Evolutionary conservation across 805 yeast genomes (phyloP), one percentile per base, ranked within the genome.

Genomic region (Candida wancherniae): DNA sequence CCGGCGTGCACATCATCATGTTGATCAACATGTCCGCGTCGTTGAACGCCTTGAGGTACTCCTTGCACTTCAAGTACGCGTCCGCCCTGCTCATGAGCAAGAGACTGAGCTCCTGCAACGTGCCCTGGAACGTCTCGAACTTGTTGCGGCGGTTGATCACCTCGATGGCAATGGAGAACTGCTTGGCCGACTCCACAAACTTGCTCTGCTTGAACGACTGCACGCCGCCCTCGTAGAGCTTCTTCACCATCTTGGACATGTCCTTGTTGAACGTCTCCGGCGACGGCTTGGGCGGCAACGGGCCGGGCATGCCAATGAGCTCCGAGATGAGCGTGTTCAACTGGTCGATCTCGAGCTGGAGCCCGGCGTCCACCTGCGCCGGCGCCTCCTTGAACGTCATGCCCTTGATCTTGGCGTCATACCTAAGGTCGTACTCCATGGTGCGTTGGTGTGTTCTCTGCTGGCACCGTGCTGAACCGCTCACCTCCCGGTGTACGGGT

Each of bases 41-140:
- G 43, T 76, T 74, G 49, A 61, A 71, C 1, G 87, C 88, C 34
- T 71, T 73, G 26, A 75, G 42, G 51, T 65, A 75, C 31, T 75
- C 64, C 23, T 72, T 67, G 31, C 66, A 58, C 52, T 77, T 65
- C 49, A 81, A 59, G 43, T 73, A 67, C 0, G 87, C 77, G 48
- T 83, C 94, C 15, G 84, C 72, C 40, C 88, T 67, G 29, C 83
- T 77, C 67, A 78, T 77, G 32, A 83, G 56, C 50, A 82, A 73
- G 44, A 77, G 69, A 24, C 75, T 68, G 29, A 80, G 55, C 51
- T 83, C 92, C 51, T 77, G 83, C 29, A 82, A 53, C 16, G 84
- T 80, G 10, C 80, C 69, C 39, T 76, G 86, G 53, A 83, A 83
- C 4, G 81, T 65, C 50, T 83, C 92, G 61, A 80, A 81, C 50